Percentiles rank a stretch among this genome's conserved stretches.
These are phyloP conservation scores for Wickerhamomyces strasburgensis DNA, from an alignment of 805 yeast genomes.

Conservation along the genomic window DNA sequence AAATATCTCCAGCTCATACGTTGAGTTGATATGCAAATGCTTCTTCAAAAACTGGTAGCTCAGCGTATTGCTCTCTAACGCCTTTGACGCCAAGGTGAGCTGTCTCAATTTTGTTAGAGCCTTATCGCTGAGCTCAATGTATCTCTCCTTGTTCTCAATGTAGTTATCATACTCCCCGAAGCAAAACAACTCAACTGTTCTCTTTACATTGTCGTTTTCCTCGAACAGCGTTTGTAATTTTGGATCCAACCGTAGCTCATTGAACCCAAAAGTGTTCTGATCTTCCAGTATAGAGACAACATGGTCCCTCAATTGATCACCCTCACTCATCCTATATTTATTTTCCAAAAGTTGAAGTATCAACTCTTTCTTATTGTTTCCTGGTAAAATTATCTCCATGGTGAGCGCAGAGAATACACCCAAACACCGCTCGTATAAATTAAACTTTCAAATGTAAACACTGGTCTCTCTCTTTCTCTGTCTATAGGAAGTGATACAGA, in stretches of 20 bases:
- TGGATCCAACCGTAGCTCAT: conserved; percentile 16
- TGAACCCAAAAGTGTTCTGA: conserved; percentile 19
- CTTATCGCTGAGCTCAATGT: conserved; percentile 10
- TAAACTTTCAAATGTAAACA: no score
- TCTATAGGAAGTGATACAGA: no score
- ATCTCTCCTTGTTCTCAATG: conserved; percentile 3
- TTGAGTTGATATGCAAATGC: conserved; percentile 5
- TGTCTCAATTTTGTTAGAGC: conserved; percentile 20
- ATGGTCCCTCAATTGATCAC: neutral
- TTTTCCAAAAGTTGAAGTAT: no score
- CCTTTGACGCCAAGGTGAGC: conserved; percentile 18
- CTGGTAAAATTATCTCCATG: no score
- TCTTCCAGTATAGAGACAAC: conserved; percentile 14
- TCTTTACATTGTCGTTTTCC: conserved; percentile 9
- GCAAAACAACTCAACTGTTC: conserved; percentile 23
- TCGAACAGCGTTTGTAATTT: conserved; percentile 1
- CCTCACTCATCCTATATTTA: neutral
- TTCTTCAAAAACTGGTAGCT: conserved; percentile 13
- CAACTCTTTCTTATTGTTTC: no score
- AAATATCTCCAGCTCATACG: conserved; percentile 17
- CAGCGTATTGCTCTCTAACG: conserved; percentile 14
- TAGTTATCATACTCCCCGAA: conserved; percentile 22
- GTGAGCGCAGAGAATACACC: no score
- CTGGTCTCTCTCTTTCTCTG: no score
- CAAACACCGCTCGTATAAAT: no score